A percentile compares a stretch with the other conserved stretches of the same genome.
Evolutionary conservation across 2,329 filamentous ascomycete species (phyloP).

Genomic region (Apiospora arundinis): DNA sequence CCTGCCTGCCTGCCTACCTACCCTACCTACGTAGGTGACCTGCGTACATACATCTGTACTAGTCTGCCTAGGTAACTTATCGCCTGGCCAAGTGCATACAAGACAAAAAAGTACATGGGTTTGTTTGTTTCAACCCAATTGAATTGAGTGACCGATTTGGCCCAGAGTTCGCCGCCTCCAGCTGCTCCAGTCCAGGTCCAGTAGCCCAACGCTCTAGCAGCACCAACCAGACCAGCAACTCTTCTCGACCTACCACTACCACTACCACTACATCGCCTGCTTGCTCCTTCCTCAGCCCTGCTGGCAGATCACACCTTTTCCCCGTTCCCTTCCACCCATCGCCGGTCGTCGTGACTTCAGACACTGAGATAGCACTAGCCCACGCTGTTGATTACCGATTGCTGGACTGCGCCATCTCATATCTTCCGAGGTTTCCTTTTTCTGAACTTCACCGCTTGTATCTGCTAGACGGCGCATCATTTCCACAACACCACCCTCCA

Average conservation of each 20-base stretch:
- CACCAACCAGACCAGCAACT: slow-evolving; percentile 16
- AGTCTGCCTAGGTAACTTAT: not conserved
- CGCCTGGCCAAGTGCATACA: slow-evolving; percentile 5
- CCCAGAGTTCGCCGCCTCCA: slow-evolving; percentile 17
- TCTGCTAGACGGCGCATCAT: slow-evolving; percentile 15
- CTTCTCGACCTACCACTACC: slow-evolving; percentile 1
- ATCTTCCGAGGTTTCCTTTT: not conserved
- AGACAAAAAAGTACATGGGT: not conserved
- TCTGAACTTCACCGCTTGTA: slow-evolving; percentile 17
- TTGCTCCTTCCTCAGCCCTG: slow-evolving; percentile 10
- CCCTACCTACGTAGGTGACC: not conserved
- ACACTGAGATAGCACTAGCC: not conserved
- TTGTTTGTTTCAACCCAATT: not conserved
- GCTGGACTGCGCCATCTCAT: not conserved
- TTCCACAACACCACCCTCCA: slow-evolving; percentile 5
- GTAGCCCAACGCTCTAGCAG: slow-evolving; percentile 15
- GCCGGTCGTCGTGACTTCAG: slow-evolving; percentile 15
- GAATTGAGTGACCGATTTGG: slow-evolving; percentile 8
- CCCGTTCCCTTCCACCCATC: slow-evolving; percentile 10
- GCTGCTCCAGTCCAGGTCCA: not conserved
- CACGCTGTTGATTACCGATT: slow-evolving; percentile 12
- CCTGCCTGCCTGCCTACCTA: not conserved
- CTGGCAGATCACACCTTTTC: slow-evolving; percentile 14
- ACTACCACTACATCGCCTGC: not conserved
- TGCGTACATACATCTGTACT: not conserved